Percentiles rank a stretch among this genome's conserved stretches.
Conservation (phyloP, 192 early-diverging fungal species). For the Dimargaris verticillata region DNA sequence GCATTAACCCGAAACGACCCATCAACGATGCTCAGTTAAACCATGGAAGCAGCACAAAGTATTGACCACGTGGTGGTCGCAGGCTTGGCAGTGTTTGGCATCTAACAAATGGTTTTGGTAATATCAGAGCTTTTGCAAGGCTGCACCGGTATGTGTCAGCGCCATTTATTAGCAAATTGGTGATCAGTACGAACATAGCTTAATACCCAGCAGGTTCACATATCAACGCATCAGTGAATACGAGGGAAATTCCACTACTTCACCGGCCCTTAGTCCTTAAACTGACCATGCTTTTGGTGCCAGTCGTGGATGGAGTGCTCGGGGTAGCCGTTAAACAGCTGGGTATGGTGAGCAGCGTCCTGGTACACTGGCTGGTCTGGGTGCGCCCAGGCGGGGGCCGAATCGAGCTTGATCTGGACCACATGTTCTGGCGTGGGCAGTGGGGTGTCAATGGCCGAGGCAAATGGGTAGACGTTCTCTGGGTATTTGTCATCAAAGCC, state of each 20-base stretch:
- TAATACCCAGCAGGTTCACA: not conserved
- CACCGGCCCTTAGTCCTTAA: constrained; percentile 1
- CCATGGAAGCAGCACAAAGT: not conserved
- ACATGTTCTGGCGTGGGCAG: constrained; percentile 23
- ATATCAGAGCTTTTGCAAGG: not conserved
- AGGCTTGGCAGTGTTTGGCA: not conserved
- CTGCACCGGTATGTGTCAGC: not conserved
- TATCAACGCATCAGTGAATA: not conserved
- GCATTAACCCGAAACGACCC: not conserved
- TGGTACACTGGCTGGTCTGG: constrained; percentile 15
- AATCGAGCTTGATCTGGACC: constrained; percentile 27
- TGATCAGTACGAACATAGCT: not conserved
- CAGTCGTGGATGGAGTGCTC: constrained; percentile 33
- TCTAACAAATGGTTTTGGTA: not conserved
- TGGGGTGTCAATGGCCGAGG: constrained; percentile 38
- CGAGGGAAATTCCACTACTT: no score
- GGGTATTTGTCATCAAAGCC: constrained; percentile 14
- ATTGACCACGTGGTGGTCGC: not conserved
- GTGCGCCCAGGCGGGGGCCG: constrained; percentile 27
- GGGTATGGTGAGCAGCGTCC: constrained; percentile 3
- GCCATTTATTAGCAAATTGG: not conserved
- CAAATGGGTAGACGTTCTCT: constrained; percentile 16
- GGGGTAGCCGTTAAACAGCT: constrained; percentile 33
- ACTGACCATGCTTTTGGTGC: constrained; percentile 30
- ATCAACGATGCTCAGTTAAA: not conserved